phyloP scores from a whole-genome alignment of 805 yeast species.

The Candida ponderosae region DNA sequence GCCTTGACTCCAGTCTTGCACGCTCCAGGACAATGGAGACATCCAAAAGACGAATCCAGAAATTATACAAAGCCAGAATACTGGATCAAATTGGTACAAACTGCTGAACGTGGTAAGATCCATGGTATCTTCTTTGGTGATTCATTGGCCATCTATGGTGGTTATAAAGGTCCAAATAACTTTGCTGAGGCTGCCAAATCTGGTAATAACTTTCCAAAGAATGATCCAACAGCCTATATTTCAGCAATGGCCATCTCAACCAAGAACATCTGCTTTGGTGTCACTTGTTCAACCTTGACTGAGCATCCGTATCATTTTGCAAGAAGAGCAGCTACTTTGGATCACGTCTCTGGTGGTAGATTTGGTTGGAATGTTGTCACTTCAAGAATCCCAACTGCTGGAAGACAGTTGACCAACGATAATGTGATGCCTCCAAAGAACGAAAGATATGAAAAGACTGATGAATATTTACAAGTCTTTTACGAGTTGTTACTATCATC shows the following conservation, averaged over 20 bases:
- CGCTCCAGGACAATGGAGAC: constrained; percentile 1
- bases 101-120: constrained; percentile 26
- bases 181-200: constrained; percentile 3
- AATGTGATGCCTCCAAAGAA: constrained; percentile 27
- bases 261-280: constrained; percentile 24
- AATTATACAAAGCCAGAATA: constrained; percentile 12
- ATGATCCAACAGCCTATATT: constrained; percentile 27
- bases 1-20: constrained; percentile 1
- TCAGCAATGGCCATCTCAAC: constrained; percentile 33
- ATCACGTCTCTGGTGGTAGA: constrained; percentile 29
- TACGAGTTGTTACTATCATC: constrained; percentile 27
- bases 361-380: constrained; percentile 33
- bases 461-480: constrained; percentile 27
- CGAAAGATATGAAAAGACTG: constrained; percentile 27
- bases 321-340: constrained; percentile 28
- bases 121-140: constrained; percentile 27
- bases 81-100: constrained; percentile 26
- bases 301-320: constrained; percentile 29
- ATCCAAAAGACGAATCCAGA: background rate
- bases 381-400: constrained; percentile 29
- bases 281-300: constrained; percentile 29
- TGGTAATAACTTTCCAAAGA: constrained; percentile 24
- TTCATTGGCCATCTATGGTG: constrained; percentile 27
- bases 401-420: constrained; percentile 24
- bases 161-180: constrained; percentile 16